phyloP scores from a whole-genome alignment of 805 yeast genomes.

The Zygosaccharomyces lentus region DNA sequence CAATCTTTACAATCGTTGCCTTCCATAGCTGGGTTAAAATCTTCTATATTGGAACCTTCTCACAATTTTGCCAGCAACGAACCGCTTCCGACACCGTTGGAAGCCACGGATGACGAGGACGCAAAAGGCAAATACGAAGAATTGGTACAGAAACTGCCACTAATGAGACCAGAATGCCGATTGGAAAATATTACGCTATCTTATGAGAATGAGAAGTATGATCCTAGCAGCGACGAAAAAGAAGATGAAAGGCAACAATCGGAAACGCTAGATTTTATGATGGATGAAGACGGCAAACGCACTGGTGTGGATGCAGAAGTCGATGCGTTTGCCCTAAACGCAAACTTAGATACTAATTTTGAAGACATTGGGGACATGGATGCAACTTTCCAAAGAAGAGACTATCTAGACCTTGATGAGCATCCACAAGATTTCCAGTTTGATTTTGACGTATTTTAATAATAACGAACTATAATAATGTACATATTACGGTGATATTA shows the following conservation, averaged over 20 bases:
- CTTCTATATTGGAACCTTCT: conserved; percentile 17
- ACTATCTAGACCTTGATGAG: conserved; percentile 28
- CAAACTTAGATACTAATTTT: conserved; percentile 22
- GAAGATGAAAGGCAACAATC: conserved; percentile 6
- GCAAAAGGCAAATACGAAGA: conserved; percentile 6
- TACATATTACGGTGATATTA: conserved; percentile 10
- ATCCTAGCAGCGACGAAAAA: conserved; percentile 10
- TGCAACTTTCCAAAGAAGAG: conserved; percentile 33
- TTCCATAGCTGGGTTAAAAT: conserved; percentile 24
- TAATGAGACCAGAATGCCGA: conserved; percentile 33
- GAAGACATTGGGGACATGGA: conserved; percentile 33
- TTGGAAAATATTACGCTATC: conserved; percentile 32
- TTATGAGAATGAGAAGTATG: conserved; percentile 23
- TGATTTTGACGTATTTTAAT: conserved; percentile 13
- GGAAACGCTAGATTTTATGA: conserved; percentile 7
- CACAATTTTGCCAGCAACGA: conserved; percentile 10
- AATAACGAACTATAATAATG: conserved; percentile 12
- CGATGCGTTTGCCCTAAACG: conserved; percentile 11
- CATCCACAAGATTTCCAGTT: conserved; percentile 10
- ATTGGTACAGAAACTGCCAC: conserved; percentile 40
- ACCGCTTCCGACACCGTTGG: conserved; percentile 13
- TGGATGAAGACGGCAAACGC: conserved; percentile 7
- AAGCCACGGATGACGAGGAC: conserved; percentile 7
- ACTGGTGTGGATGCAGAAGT: conserved; percentile 3
- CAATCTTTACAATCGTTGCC: conserved; percentile 22